Percentiles rank a stretch among this genome's conserved stretches.
Evolutionary conservation across 345 rosid species (phyloP).

Genomic region (Ceriops zippeliana): DNA sequence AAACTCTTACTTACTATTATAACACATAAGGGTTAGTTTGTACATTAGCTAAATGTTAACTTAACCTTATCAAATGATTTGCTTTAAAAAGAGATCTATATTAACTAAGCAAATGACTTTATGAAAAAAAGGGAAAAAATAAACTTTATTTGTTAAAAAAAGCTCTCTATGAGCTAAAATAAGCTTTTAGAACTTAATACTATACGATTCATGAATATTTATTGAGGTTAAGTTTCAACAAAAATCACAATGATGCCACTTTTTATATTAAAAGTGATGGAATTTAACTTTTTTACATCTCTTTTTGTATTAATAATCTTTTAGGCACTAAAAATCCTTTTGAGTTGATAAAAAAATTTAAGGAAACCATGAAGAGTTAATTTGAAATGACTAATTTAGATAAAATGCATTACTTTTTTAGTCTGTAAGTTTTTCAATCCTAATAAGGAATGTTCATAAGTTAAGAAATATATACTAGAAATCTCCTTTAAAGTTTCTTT

Average conservation of each 20-base stretch:
- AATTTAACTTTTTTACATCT: not conserved
- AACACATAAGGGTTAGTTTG: too few relatives aligned
- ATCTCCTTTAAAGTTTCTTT: not conserved
- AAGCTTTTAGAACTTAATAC: not conserved
- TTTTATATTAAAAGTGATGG: not conserved
- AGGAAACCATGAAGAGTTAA: not conserved
- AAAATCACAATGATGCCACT: not conserved
- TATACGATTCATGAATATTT: not conserved
- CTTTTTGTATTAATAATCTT: not conserved
- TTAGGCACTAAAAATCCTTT: not conserved
- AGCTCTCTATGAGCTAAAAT: not conserved
- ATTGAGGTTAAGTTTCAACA: not conserved
- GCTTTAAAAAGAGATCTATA: not conserved
- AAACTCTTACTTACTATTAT: too few relatives aligned
- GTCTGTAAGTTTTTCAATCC: not conserved
- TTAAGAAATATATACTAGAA: not conserved
- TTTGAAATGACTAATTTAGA: not conserved
- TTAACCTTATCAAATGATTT: not conserved
- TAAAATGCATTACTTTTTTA: not conserved
- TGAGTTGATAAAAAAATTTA: not conserved
- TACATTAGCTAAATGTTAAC: too few relatives aligned
- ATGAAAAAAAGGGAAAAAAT: not conserved
- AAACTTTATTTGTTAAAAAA: not conserved
- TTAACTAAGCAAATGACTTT: not conserved
- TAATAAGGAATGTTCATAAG: accelerated